Conservation (phyloP, 2,329 filamentous ascomycete genomes). For the Diaporthe ampelina region DNA sequence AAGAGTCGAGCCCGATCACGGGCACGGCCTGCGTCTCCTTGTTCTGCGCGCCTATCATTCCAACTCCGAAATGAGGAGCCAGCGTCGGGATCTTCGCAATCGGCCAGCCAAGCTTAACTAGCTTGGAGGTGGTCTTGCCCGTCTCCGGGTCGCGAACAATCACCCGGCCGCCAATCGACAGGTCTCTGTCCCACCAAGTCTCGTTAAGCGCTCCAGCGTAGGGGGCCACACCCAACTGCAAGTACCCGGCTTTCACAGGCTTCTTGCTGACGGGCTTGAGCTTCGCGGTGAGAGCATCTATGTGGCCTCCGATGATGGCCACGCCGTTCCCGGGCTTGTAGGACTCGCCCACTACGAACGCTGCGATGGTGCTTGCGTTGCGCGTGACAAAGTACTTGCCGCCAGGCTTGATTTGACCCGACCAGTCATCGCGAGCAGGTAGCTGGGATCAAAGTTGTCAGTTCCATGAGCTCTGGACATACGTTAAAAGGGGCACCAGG, state of each 20-base stretch:
- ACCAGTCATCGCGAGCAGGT: conserved; percentile 86
- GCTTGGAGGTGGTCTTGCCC: conserved; percentile 82
- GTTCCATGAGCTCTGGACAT: background rate
- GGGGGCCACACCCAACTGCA: conserved; percentile 91
- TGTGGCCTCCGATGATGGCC: conserved; percentile 90
- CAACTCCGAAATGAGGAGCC: conserved; percentile 92
- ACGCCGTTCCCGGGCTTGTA: conserved; percentile 90
- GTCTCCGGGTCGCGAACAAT: conserved; percentile 80
- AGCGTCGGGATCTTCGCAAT: conserved; percentile 92
- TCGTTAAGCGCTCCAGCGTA: conserved; percentile 89
- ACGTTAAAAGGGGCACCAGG: too few species aligned
- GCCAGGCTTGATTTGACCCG: conserved; percentile 77
- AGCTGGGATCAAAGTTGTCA: conserved; percentile 62
- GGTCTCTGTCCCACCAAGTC: conserved; percentile 98
- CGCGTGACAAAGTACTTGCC: conserved; percentile 92
- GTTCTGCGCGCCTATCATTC: conserved; percentile 78
- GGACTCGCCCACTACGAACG: conserved; percentile 84
- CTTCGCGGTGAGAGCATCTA: conserved; percentile 91
- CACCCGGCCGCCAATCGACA: conserved; percentile 90
- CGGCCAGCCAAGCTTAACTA: conserved; percentile 95
- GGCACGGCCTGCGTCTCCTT: conserved; percentile 94
- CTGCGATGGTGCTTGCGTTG: conserved; percentile 88
- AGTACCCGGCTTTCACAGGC: conserved; percentile 85
- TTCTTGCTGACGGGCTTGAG: conserved; percentile 92
- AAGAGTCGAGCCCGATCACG: conserved; percentile 86